Conservation (phyloP, 179 eudicot species). For the Drosera spatulata region DNA sequence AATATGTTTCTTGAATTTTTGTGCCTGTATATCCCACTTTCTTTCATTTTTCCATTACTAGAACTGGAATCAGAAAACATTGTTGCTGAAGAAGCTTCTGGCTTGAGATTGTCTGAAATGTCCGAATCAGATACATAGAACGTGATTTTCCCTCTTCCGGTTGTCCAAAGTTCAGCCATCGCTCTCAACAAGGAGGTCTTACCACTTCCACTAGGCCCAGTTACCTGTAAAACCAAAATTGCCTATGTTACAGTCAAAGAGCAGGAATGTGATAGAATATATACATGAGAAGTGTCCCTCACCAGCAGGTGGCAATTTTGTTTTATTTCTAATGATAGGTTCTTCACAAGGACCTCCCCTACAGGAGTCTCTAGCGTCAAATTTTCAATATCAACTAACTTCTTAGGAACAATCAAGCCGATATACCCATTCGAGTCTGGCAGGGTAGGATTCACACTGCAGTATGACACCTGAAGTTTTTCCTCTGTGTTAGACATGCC, state of each 20-base stretch:
- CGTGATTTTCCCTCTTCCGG: slow-evolving; percentile 70
- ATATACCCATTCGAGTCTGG: slow-evolving; percentile 49
- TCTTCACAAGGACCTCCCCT: slow-evolving; percentile 50
- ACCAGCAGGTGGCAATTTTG: slow-evolving; percentile 82
- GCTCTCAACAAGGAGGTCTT: slow-evolving; percentile 94
- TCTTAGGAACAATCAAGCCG: slow-evolving; percentile 17
- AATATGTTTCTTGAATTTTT: slow-evolving; percentile 54
- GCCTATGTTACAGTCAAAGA: slow-evolving; percentile 3
- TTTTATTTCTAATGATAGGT: slow-evolving; percentile 55
- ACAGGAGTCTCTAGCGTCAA: slow-evolving; percentile 73
- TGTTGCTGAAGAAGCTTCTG: slow-evolving; percentile 12
- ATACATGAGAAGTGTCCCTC: slow-evolving; percentile 13
- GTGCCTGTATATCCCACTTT: slow-evolving; percentile 12
- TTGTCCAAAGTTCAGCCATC: slow-evolving; percentile 92
- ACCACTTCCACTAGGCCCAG: slow-evolving; percentile 96
- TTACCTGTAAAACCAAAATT: slow-evolving; percentile 38
- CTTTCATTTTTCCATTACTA: slow-evolving; percentile 13
- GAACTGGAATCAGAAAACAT: background rate
- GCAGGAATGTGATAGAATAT: slow-evolving; percentile 2
- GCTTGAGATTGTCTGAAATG: slow-evolving; percentile 9
- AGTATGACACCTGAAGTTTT: slow-evolving; percentile 37
- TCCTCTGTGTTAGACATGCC: slow-evolving; percentile 27
- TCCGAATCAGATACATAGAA: slow-evolving; percentile 30
- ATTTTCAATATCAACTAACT: slow-evolving; percentile 52
- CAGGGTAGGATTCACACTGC: slow-evolving; percentile 15